Base-by-base conservation (phyloP, 2,329 filamentous ascomycete genomes). In the Lomentospora prolificans region DNA sequence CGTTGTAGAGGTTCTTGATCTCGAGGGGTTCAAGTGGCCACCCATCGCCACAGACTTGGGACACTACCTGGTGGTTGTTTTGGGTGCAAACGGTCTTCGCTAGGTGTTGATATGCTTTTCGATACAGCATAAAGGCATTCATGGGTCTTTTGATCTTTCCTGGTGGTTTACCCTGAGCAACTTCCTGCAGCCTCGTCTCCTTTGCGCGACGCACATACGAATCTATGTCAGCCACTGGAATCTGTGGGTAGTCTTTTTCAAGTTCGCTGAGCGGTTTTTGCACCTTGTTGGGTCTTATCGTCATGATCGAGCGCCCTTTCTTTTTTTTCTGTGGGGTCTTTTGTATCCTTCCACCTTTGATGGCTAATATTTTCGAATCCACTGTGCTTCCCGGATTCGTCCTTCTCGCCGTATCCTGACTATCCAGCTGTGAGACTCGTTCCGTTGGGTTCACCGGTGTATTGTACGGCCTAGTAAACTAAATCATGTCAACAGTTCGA, bases 91-190 rank as follows among this genome's bases (percentile, higher is more conserved):
- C 89, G 53, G 81, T 77, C 70, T 96, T 96, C 58, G 89, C 89
- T 30, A 90, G 79, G 59, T 94, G 88, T 58, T 95, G 89, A 66
- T 89, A 96, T 5, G 90, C 89, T 61, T 94, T 96, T 44, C 94
- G 86, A 69, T 99, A 99, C 53, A 99, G 76, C 87, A 99, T 96
- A 74, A 97, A 99, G 1, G 89, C 92, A 69, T 99, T 99, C 86
- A 96, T 95, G 2, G 94, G 91, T 28, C 94, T 80, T 64, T 92
- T 90, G 62, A 97, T 80, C 67, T 91, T 90, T 25, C 88, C 88
- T 2, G 75, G 75, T 33, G 83, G 74, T 63, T 85, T 89, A 57
- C 83, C 80, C 63, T 81, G 79, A 46, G 82, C 79, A 8, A 86
- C 83, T 67, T 96, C 90, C 55, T 75, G 71, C 51, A 75, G 76